Percentiles rank a stretch among this genome's conserved stretches.
These are phyloP conservation scores for Didymella exigua DNA, from an alignment of 2,329 filamentous ascomycete species.

Conservation along the genomic window DNA sequence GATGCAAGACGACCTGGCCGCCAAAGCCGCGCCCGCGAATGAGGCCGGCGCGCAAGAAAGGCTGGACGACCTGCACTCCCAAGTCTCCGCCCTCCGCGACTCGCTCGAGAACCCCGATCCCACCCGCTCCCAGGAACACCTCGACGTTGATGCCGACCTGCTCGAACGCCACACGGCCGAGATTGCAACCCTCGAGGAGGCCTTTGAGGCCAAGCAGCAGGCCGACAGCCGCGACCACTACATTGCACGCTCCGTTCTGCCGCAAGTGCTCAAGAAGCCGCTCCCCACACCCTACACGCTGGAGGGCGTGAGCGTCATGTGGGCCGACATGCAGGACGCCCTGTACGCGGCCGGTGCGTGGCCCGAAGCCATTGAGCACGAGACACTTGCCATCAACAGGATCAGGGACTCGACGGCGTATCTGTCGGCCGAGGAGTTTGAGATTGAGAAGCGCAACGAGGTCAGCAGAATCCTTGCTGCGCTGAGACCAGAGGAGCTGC, in stretches of 20 bases:
- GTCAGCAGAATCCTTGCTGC: slow-evolving; percentile 19
- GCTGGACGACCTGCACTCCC: slow-evolving; percentile 21
- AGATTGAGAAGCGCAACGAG: slow-evolving; percentile 26
- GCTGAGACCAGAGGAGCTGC: slow-evolving; percentile 11
- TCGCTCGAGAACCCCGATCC: slow-evolving; percentile 25
- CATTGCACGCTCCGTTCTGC: slow-evolving; percentile 34
- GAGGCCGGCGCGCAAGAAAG: slow-evolving; percentile 27
- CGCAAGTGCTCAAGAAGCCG: slow-evolving; percentile 22
- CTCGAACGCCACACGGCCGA: slow-evolving; percentile 20
- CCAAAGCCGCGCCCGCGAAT: slow-evolving; percentile 28
- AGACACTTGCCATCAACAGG: slow-evolving; percentile 23
- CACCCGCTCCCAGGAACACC: slow-evolving; percentile 15
- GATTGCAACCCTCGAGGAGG: slow-evolving; percentile 27
- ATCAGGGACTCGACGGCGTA: slow-evolving; percentile 17
- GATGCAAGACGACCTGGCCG: slow-evolving; percentile 20
- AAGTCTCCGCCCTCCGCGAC: slow-evolving; percentile 17
- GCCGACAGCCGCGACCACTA: slow-evolving; percentile 26
- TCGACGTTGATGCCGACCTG: slow-evolving; percentile 19
- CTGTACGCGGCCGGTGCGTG: slow-evolving; percentile 32
- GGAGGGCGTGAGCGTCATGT: slow-evolving; percentile 36
- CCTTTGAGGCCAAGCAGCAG: slow-evolving; percentile 30
- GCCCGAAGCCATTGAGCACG: slow-evolving; percentile 33
- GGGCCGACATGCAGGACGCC: slow-evolving; percentile 44
- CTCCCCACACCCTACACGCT: slow-evolving; percentile 32
- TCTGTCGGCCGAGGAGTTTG: slow-evolving; percentile 30